A percentile compares a stretch with the other conserved stretches of the same genome.
Evolutionary conservation across 1,284 basidiomycete genomes (phyloP).

Genomic region (Ganoderma lingzhi): DNA sequence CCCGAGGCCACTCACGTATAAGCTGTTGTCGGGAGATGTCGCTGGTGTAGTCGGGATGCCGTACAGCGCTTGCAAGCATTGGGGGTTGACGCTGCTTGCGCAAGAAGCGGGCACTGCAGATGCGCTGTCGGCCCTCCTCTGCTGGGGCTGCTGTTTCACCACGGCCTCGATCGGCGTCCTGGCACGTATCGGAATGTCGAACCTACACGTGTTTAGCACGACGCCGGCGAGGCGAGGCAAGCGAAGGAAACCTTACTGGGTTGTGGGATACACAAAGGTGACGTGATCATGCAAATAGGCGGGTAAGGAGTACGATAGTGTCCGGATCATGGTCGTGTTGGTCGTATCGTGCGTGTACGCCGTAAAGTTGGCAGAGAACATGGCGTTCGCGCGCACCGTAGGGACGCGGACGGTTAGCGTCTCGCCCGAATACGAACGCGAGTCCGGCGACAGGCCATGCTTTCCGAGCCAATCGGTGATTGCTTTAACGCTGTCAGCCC

Average conservation of each 20-base stretch:
- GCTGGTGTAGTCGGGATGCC: slow-evolving; percentile 53
- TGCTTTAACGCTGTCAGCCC: slow-evolving; percentile 41
- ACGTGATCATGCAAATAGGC: slow-evolving; percentile 44
- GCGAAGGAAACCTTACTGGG: slow-evolving; percentile 29
- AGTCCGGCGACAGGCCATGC: slow-evolving; percentile 42
- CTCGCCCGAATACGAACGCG: slow-evolving; percentile 40
- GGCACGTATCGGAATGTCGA: background rate
- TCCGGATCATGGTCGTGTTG: slow-evolving; percentile 43
- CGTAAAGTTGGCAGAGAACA: slow-evolving; percentile 48
- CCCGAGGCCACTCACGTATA: slow-evolving; percentile 63
- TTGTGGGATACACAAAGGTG: slow-evolving; percentile 48
- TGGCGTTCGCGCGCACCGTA: slow-evolving; percentile 44
- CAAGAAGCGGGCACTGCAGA: slow-evolving; percentile 10
- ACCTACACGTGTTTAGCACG: background rate
- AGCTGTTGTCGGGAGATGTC: slow-evolving; percentile 50
- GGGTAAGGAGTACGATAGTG: slow-evolving; percentile 51
- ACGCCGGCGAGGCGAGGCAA: background rate
- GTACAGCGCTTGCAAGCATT: slow-evolving; percentile 60
- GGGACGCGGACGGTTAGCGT: slow-evolving; percentile 30
- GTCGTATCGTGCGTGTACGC: slow-evolving; percentile 45
- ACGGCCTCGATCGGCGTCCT: background rate
- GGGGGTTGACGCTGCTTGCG: slow-evolving; percentile 49
- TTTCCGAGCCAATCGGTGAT: slow-evolving; percentile 47
- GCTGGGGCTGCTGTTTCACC: background rate
- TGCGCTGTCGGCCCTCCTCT: background rate